These are phyloP conservation scores for Candida odintsovae DNA, from an alignment of 805 yeast species.

Conservation along the genomic window DNA sequence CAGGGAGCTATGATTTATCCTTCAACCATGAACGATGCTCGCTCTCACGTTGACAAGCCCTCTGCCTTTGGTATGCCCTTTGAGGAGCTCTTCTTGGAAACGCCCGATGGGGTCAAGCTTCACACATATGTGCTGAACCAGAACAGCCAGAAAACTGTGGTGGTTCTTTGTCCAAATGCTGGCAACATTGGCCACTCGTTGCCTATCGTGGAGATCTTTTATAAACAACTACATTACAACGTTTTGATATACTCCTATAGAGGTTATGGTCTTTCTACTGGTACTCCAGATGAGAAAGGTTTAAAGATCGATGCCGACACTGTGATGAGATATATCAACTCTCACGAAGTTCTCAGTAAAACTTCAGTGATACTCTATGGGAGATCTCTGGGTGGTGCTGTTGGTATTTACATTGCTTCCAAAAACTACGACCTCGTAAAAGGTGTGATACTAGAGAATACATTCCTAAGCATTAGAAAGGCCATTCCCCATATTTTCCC, in stretches of 20 bases:
- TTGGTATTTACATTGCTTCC: slow-evolving; percentile 75
- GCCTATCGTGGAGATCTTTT: slow-evolving; percentile 72
- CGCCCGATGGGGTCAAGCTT: slow-evolving; percentile 64
- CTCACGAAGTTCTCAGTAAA: slow-evolving; percentile 45
- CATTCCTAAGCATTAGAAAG: slow-evolving; percentile 71
- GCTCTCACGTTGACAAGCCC: slow-evolving; percentile 69
- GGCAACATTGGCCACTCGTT: slow-evolving; percentile 92
- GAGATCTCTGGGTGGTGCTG: slow-evolving; percentile 93
- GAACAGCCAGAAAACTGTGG: slow-evolving; percentile 57
- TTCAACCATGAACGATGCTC: slow-evolving; percentile 69
- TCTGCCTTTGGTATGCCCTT: slow-evolving; percentile 60
- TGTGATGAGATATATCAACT: slow-evolving; percentile 50
- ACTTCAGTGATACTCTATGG: slow-evolving; percentile 71
- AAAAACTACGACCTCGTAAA: slow-evolving; percentile 43
- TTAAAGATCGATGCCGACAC: slow-evolving; percentile 78
- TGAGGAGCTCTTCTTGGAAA: slow-evolving; percentile 52
- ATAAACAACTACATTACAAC: slow-evolving; percentile 57
- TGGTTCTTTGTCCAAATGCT: slow-evolving; percentile 86
- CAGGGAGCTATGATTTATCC: slow-evolving; percentile 80
- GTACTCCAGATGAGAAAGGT: slow-evolving; percentile 71
- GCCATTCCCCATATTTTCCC: slow-evolving; percentile 75
- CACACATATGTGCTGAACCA: slow-evolving; percentile 63
- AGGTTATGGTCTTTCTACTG: slow-evolving; percentile 84
- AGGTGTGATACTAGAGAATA: slow-evolving; percentile 78
- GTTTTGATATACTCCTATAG: slow-evolving; percentile 84